Evolutionary conservation across 345 rosid genomes (phyloP).

Genomic region (Gossypium longicalyx): DNA sequence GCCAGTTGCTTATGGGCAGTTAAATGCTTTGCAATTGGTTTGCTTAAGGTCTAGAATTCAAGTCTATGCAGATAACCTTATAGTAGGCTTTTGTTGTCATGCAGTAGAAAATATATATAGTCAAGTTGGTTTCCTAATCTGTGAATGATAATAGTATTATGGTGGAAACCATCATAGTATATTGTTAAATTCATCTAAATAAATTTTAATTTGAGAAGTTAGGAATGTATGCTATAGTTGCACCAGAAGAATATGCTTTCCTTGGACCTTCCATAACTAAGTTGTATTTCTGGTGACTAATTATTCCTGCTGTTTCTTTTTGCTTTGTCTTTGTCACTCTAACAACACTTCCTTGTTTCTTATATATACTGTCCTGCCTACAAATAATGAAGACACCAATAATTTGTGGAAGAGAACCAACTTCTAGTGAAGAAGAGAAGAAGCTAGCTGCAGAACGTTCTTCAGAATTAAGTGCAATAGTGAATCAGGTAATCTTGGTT

Average conservation of each 20-base stretch:
- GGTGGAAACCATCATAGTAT: background rate
- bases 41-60: background rate
- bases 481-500: constrained; percentile 71
- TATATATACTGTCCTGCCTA: constrained; percentile 1
- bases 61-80: background rate
- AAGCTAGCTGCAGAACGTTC: constrained; percentile 78
- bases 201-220: background rate
- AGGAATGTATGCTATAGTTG: background rate
- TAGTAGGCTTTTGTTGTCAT: background rate
- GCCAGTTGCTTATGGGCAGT: background rate
- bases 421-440: constrained; percentile 79
- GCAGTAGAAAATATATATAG: background rate
- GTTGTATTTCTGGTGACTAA: background rate
- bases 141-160: background rate
- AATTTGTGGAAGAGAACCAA: constrained; percentile 96
- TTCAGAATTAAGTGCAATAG: constrained; percentile 83
- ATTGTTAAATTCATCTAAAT: background rate
- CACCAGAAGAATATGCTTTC: background rate
- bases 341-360: background rate
- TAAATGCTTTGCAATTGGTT: background rate
- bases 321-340: background rate
- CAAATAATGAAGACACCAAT: constrained; percentile 65
- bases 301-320: background rate
- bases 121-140: background rate
- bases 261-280: background rate